Base-by-base conservation (phyloP, 305 asterid genomes). In the Fraxinus floribunda region DNA sequence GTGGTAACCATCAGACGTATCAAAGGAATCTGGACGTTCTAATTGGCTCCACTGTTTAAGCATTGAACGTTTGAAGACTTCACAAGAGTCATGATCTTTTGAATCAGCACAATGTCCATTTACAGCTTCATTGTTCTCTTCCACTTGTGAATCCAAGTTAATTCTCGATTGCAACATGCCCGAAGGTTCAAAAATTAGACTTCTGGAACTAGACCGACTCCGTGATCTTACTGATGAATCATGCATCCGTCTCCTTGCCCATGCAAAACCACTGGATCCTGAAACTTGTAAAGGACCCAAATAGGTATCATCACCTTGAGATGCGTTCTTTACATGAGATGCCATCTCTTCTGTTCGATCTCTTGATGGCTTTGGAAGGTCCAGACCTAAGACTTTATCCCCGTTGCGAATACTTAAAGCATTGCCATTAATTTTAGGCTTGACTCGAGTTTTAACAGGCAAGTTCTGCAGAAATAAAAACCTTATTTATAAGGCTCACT, bases 231-330 rank as follows among this genome's bases (percentile, higher is more conserved):
- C 79, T 18, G 98, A 91, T 11, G 96, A 83, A 64, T 92, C 97
- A 7, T 89, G 91, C 82, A 82, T 79, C 82, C 93, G 88, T 83
- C 94, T 89, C 88, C 86, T 93, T 0, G 97, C 99, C 99, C 98
- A 94, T 7, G 98, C 97, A 80, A 97, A 97, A 38, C 98, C 98
- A 79, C 97, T 97, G 7, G 98, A 94, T 79, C 96, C 98, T 7
- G 97, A 87, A 44, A 94, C 97, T 84, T 94, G 98, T 80, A 94
- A 83, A 70, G 98, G 99, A 15, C 98, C 98, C 0, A 94, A 85
- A 84, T 80, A 92, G 36, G 89, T 90, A 52, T 93, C 92, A 10
- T 94, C 98, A 0, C 98, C 99, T 88, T 94, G 97, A 75, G 98
- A 94, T 11, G 98, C 92, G 77, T 93, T 89, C 88, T 93, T 94